Base-by-base conservation (phyloP, 2,329 filamentous ascomycete genomes). In the Stachybotrys elegans region DNA sequence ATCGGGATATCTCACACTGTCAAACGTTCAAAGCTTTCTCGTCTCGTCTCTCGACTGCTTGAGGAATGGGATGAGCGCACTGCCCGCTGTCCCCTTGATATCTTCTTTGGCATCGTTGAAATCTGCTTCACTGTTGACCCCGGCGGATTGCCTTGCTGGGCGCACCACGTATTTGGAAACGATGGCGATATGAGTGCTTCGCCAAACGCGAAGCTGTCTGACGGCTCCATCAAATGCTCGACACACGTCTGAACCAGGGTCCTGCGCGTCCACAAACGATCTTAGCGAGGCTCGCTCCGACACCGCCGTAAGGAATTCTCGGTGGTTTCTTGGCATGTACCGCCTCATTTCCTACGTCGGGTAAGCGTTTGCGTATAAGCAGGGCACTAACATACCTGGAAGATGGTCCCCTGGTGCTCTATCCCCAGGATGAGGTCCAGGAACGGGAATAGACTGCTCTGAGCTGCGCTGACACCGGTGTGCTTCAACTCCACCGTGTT, bases 361-460 rank as follows among this genome's bases (percentile, higher is more conserved):
- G 13, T 36, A 8, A 13, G 23, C 21, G 17, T 23, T 17, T 17
- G 3, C 36, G 14, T 9, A 38, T 36, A 29, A 19, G 12, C 4
- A 16, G 16, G 11, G 2, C 19, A 14, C 14, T 12, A 8, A 46
- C 42, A 27, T 43, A 47, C 51, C 44, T 51, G 16, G 22, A 51
- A 51, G 5, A 50, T 14, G 8, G 49, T 45, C 7, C 22, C 32
- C 20, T 48, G 23, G 35, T 53, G 49, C 19, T 43, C 40, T 47
- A 42, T 6, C 41, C 49, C n/a, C 50, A 45, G 12, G 49, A 45
- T 20, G 13, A 45, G 11, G 29, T 50, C 51, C 37, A 54, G 39
- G 32, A 49, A 49, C 22, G 48, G 51, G 39, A 54, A 52, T n/a
- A 49, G 35, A n/a, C 44, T 46, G 40, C 51, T 52, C 29, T 52